Evolutionary conservation across 805 yeast species (phyloP).

Genomic region (Isabelozyma gotoi): DNA sequence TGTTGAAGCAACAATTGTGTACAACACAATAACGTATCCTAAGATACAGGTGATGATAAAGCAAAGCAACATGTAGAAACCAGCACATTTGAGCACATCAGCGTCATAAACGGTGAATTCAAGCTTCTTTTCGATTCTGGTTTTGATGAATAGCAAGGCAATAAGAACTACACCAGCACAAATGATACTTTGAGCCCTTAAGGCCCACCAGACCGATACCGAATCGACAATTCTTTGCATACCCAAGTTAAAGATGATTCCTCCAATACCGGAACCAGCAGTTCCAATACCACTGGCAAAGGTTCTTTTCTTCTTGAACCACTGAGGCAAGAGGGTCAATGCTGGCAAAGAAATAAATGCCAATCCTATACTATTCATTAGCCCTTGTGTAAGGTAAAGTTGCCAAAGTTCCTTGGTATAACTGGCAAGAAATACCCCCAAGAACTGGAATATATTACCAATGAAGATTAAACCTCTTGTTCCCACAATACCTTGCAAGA

Average conservation of each 20-base stretch:
- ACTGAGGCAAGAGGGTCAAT: constrained; percentile 56
- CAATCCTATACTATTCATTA: constrained; percentile 55
- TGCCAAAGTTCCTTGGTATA: constrained; percentile 60
- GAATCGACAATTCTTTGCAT: constrained; percentile 36
- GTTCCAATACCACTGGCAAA: constrained; percentile 41
- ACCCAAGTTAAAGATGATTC: constrained; percentile 42
- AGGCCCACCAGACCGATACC: constrained; percentile 41
- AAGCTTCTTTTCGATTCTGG: constrained; percentile 9
- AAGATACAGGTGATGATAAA: constrained; percentile 46
- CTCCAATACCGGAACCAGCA: constrained; percentile 49
- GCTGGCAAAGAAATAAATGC: constrained; percentile 57
- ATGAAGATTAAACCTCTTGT: constrained; percentile 33
- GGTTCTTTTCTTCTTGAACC: constrained; percentile 62
- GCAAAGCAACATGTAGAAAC: constrained; percentile 37
- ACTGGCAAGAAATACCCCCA: constrained; percentile 56
- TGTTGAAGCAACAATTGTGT: constrained; percentile 58
- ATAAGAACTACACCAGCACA: constrained; percentile 11
- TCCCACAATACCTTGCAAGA: constrained; percentile 38
- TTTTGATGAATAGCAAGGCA: constrained; percentile 11
- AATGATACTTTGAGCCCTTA: constrained; percentile 40
- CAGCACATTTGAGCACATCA: constrained; percentile 33
- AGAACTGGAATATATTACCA: constrained; percentile 49
- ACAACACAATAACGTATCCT: constrained; percentile 56
- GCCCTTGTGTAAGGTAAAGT: constrained; percentile 61
- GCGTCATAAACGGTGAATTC: constrained; percentile 33